A percentile compares a stretch with the other conserved stretches of the same genome.
Evolutionary conservation across 352 stramenopile species (phyloP).

Genomic region (Phytopythium litorale): DNA sequence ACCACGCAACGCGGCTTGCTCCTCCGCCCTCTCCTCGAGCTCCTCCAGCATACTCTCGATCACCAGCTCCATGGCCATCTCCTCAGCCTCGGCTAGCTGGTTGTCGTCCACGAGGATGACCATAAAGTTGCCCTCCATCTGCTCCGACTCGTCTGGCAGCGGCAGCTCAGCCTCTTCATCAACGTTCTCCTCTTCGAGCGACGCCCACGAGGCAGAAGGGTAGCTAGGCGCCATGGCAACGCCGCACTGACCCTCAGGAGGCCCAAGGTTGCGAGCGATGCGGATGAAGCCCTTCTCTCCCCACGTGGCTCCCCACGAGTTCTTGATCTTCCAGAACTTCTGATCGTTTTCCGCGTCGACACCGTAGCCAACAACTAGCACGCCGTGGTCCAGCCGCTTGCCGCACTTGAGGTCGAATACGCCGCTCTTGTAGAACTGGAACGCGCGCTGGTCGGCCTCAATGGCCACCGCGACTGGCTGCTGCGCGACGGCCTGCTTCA

Average conservation of each 20-base stretch:
- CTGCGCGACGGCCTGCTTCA: slow-evolving; percentile 86
- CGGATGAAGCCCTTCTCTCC: slow-evolving; percentile 89
- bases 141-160: background rate
- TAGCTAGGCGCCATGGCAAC: slow-evolving; percentile 89
- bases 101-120: slow-evolving; percentile 3
- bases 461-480: slow-evolving; percentile 86
- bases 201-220: slow-evolving; percentile 38
- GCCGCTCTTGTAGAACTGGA: slow-evolving; percentile 76
- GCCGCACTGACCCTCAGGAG: slow-evolving; percentile 93
- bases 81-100: background rate
- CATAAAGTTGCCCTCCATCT: background rate
- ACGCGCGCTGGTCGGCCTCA: slow-evolving; percentile 74
- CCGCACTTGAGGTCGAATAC: slow-evolving; percentile 60
- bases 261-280: slow-evolving; percentile 76
- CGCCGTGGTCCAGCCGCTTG: slow-evolving; percentile 91
- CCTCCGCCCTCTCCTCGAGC: slow-evolving; percentile 4
- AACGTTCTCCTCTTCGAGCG: background rate
- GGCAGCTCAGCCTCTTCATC: background rate
- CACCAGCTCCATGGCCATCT: slow-evolving; percentile 7
- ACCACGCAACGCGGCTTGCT: background rate
- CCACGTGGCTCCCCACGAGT: slow-evolving; percentile 90
- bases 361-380: slow-evolving; percentile 93
- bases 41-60: slow-evolving; percentile 3
- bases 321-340: slow-evolving; percentile 95
- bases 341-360: slow-evolving; percentile 51